Conservation (phyloP, 352 stramenopile species). For the Pythium vanterpoolii region DNA sequence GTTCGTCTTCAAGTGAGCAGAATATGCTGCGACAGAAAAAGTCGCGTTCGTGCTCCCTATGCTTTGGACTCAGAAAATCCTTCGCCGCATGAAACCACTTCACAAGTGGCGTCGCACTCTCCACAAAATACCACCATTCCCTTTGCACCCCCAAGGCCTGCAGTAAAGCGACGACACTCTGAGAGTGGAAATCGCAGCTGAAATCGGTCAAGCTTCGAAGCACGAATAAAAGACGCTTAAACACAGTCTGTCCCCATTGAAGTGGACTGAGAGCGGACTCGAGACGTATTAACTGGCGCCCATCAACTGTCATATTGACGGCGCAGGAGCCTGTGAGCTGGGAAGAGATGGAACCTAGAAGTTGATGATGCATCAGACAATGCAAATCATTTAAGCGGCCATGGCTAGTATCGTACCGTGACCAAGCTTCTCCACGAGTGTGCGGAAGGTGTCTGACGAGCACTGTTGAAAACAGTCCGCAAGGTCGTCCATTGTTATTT, state of each 20-base stretch:
- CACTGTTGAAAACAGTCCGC: conserved; percentile 36
- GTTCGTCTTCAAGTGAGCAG: conserved; percentile 54
- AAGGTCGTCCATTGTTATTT: conserved; percentile 36
- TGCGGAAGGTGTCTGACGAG: conserved; percentile 30
- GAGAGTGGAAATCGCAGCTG: conserved; percentile 23
- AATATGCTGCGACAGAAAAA: conserved; percentile 43
- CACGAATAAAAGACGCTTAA: conserved; percentile 12
- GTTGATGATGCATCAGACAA: too few species aligned
- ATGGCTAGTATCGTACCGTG: conserved; percentile 32
- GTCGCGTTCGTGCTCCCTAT: conserved; percentile 45
- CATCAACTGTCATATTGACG: conserved; percentile 2
- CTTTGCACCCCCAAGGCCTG: neutral
- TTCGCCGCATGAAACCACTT: conserved; percentile 26
- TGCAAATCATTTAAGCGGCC: neutral
- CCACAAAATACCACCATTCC: conserved; percentile 11
- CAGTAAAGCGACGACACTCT: conserved; percentile 4
- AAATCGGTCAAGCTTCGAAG: conserved; percentile 12
- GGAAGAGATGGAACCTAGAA: conserved; percentile 13
- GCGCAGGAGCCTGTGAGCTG: conserved; percentile 6
- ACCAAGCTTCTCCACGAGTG: conserved; percentile 33
- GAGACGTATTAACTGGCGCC: conserved; percentile 5
- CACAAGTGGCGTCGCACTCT: conserved; percentile 26
- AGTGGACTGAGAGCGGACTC: conserved; percentile 12
- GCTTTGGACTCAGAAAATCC: conserved; percentile 33
- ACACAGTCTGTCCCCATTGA: conserved; percentile 6